Base-by-base conservation (phyloP, 169 alveolate genomes). In the Babesia ovata region DNA sequence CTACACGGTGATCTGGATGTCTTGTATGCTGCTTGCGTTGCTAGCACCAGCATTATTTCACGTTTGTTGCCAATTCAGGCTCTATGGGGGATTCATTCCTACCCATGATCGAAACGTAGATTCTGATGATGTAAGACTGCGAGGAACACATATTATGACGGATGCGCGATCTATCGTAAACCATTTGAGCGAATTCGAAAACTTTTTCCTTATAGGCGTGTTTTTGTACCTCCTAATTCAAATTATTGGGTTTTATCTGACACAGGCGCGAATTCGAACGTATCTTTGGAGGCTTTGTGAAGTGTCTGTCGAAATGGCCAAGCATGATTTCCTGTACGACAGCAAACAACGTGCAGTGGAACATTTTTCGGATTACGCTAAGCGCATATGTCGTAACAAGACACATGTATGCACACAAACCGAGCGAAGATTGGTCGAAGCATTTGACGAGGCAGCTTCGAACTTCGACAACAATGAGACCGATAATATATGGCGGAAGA, bases 151-250 rank as follows among this genome's bases (percentile, higher is more conserved):
- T 36, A 33, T 61, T 1, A 16, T 48, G 4, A 29, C 26, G 13
- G 56, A 58, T 22, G 16, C 57, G 29, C 19, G 59, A 46, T 21
- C 49, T 28, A 26, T 81, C n/a, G 26, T 81, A 17, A 71, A 72
- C 22, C 59, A 59, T 0, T n/a, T 81, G 61, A 42, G 78, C 48
- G 85, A 81, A 26, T 81, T 81, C 50, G 88, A 81, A 45, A 65
- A 63, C 60, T 81, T 81, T 29, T 81, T 71, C 61, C 49, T 81
- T 57, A 11, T 81, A 16, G 88, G 88, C 9, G 84, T 81, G 26
- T 57, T 63, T 19, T 22, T 81, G 36, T 81, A 81, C 54, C 60
- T 67, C n/a, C 14, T 24, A 2, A 81, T 81, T 49, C 88, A 81
- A 56, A 22, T 65, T 14, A 49, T 72, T 2, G 88, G 88, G 17